Evolutionary conservation across 345 rosid genomes (phyloP).

Genomic region (Lumnitzera littorea): DNA sequence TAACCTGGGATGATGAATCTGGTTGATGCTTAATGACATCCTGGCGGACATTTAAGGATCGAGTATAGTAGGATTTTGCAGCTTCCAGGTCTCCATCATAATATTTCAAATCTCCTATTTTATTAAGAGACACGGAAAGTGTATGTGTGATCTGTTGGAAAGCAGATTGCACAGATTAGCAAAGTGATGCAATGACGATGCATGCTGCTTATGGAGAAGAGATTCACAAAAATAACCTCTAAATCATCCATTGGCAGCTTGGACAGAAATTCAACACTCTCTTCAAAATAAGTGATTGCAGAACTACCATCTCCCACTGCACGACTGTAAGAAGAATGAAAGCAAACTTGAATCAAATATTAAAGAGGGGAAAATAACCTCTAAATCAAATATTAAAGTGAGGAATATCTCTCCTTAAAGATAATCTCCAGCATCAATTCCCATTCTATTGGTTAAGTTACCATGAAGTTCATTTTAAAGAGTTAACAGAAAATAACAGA

Average conservation of each 20-base stretch:
- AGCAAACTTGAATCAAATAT: slow-evolving; percentile 5
- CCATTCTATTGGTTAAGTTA: too few relatives aligned
- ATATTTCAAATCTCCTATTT: slow-evolving; percentile 92
- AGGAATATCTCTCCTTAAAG: not conserved
- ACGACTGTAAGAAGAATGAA: slow-evolving; percentile 48
- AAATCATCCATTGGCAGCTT: slow-evolving; percentile 65
- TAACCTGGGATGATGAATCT: slow-evolving; percentile 69
- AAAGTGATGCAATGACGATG: not conserved
- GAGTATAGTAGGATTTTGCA: slow-evolving; percentile 72
- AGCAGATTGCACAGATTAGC: slow-evolving; percentile 3
- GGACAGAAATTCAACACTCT: slow-evolving; percentile 74
- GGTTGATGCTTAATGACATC: slow-evolving; percentile 59
- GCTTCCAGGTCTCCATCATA: slow-evolving; percentile 77
- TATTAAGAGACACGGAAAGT: slow-evolving; percentile 91
- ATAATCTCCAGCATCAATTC: not conserved
- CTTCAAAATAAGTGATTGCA: slow-evolving; percentile 77
- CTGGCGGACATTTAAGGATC: slow-evolving; percentile 66
- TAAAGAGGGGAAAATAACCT: not conserved
- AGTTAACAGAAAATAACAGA: not conserved
- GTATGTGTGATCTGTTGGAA: slow-evolving; percentile 69
- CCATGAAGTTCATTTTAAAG: not conserved
- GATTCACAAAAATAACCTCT: slow-evolving; percentile 47
- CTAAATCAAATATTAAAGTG: not conserved
- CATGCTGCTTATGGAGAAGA: not conserved
- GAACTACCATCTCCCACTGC: slow-evolving; percentile 73